Base-by-base conservation (phyloP, 306 rosid species). In the Arachis stenosperma region DNA sequence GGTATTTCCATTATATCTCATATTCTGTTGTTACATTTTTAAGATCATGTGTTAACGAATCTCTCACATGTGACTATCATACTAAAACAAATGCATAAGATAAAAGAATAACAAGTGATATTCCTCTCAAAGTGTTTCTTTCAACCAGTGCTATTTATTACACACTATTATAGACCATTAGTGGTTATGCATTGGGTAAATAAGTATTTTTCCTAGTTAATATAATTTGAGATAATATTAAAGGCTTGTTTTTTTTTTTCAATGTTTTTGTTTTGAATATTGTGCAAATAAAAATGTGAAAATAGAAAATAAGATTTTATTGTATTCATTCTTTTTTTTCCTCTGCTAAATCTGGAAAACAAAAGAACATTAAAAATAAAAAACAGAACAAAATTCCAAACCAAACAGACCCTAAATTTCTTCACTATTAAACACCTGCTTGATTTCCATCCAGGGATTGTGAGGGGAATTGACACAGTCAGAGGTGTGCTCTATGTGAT, bases 401-500 rank as follows among this genome's bases (percentile, higher is more conserved):
- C 27, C 1, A 22, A 22, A 22, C 27, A 22, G 27, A 22, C 27
- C 37, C 46, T 55, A 50, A 61, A 56, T 55, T n/a, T 67, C 40
- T 55, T 73, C 36, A 55, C 68, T 53, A 44, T 40, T 67, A 8
- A 69, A 51, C 37, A 64, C 52, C 62, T 59, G 37, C 37, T 82
- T 63, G 59, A 75, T 76, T 73, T 73, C 74, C 66, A 72, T 75
- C 71, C 82, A 91, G 98, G 98, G 67, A 91, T 94, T 75, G 94
- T 94, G 84, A 89, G 97, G 85, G 92, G 90, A 76, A 79, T 94
- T 29, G 98, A 94, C 83, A 82, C 88, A 6, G 22, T 54, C 50
- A 91, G 88, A 86, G 91, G 95, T 61, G 53, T 89, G 74, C 83
- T 94, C 57, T 88, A 84, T 80, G 87, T 91, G 78, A 86, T 94